Evolutionary conservation across 495 filamentous ascomycete species (phyloP).

Genomic region (Staphylotrichum tortipilum): DNA sequence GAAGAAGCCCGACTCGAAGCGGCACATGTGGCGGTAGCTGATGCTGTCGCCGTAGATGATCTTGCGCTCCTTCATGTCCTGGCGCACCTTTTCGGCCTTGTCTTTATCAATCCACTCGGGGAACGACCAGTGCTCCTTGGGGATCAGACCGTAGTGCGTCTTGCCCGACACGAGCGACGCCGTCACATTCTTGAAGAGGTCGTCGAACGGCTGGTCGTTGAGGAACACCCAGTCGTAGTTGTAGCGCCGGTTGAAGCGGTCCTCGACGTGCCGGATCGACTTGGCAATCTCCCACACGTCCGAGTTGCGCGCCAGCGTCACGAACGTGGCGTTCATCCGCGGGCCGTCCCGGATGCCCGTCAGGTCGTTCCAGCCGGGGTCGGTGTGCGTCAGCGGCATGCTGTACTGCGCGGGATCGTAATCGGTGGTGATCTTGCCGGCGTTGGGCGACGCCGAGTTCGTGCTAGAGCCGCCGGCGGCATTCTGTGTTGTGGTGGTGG

Average conservation of each 20-base stretch:
- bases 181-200: constrained; percentile 86
- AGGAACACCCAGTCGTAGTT: constrained; percentile 99
- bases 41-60: constrained; percentile 93
- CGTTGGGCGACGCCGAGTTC: constrained; percentile 3
- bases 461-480: neutral
- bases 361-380: constrained; percentile 41
- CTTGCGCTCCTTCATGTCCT: constrained; percentile 75
- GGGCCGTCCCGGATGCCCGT: constrained; percentile 48
- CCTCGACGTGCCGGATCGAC: constrained; percentile 90
- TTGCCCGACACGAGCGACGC: constrained; percentile 80
- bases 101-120: constrained; percentile 80
- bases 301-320: constrained; percentile 83
- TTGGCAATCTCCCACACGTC: constrained; percentile 95
- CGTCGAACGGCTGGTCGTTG: constrained; percentile 90
- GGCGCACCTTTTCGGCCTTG: constrained; percentile 67
- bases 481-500: neutral
- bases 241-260: constrained; percentile 91
- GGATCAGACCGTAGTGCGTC: constrained; percentile 78
- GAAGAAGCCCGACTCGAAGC: constrained; percentile 90
- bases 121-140: constrained; percentile 84
- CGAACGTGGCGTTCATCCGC: constrained; percentile 92
- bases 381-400: constrained; percentile 37
- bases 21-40: constrained; percentile 91
- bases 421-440: constrained; percentile 9
- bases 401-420: constrained; percentile 41